These are phyloP conservation scores for Saccharomyces hybrid DNA, from an alignment of 1,139 yeast genomes.

Conservation along the genomic window DNA sequence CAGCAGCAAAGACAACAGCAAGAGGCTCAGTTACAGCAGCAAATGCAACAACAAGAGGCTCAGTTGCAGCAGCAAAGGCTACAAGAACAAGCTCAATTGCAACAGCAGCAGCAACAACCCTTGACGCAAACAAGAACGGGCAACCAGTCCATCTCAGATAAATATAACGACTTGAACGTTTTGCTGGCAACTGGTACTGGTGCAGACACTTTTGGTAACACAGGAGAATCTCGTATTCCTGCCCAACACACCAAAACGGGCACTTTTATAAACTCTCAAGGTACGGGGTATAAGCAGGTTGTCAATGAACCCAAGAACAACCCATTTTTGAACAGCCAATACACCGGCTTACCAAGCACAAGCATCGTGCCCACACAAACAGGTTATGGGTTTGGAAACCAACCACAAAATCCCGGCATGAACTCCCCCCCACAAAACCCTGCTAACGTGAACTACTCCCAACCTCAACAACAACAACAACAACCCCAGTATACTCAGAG, in stretches of 20 bases:
- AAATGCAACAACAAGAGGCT: background rate
- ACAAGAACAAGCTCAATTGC: conserved; percentile 28
- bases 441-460: background rate
- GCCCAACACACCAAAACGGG: conserved; percentile 82
- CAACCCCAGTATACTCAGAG: conserved; percentile 4
- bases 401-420: conserved; percentile 21
- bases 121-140: conserved; percentile 39
- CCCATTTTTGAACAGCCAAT: conserved; percentile 69
- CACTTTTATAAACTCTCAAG: conserved; percentile 72
- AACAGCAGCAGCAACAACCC: conserved; percentile 32
- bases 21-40: conserved; percentile 18
- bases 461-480: conserved; percentile 26
- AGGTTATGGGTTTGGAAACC: conserved; percentile 88
- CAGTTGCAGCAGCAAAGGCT: conserved; percentile 17
- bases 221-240: conserved; percentile 80
- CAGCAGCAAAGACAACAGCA: conserved; percentile 10
- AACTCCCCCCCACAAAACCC: background rate
- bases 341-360: conserved; percentile 60
- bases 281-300: conserved; percentile 64
- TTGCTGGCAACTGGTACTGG: conserved; percentile 86
- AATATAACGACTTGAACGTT: conserved; percentile 64
- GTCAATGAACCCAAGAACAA: conserved; percentile 40
- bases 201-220: conserved; percentile 88
- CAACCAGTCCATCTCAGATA: conserved; percentile 40
- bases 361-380: conserved; percentile 62